These are phyloP conservation scores for Melaleuca quinquenervia DNA, from an alignment of 345 rosid species.

Conservation along the genomic window DNA sequence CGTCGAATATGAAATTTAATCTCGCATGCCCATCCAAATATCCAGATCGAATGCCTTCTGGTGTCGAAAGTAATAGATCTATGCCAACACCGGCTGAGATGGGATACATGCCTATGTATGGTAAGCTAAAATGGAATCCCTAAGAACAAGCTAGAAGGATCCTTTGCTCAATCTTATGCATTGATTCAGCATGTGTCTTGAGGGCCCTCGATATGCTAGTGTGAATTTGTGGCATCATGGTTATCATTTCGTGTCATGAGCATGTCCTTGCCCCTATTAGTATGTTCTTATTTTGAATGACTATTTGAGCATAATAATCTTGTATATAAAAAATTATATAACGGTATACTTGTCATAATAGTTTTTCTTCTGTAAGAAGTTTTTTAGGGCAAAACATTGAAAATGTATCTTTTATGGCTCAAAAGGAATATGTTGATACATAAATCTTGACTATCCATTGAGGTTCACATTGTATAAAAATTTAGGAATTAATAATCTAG, in stretches of 20 bases:
- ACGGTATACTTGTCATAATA: too few relatives aligned
- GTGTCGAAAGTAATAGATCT: not conserved
- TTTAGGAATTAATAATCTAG: too few relatives aligned
- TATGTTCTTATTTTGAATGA: not conserved
- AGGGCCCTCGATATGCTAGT: not conserved
- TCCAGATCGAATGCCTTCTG: not conserved
- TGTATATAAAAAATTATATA: too few relatives aligned
- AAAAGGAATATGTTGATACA: too few relatives aligned
- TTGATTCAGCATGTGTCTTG: not conserved
- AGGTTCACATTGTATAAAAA: too few relatives aligned
- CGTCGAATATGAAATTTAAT: not conserved
- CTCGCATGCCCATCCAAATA: not conserved
- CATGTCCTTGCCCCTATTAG: not conserved
- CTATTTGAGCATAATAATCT: not conserved
- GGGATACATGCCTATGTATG: not conserved
- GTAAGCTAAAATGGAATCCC: not conserved
- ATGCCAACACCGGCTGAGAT: not conserved
- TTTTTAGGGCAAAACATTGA: too few relatives aligned
- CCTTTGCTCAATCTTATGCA: not conserved
- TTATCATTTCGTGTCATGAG: not conserved
- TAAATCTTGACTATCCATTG: too few relatives aligned
- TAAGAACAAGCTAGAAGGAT: not conserved
- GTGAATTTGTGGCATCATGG: not conserved
- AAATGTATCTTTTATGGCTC: too few relatives aligned
- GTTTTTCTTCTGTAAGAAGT: too few relatives aligned